Evolutionary conservation across 495 filamentous ascomycete species (phyloP), one percentile per base, ranked within the genome.

Genomic region (Gamarada debralockiae): DNA sequence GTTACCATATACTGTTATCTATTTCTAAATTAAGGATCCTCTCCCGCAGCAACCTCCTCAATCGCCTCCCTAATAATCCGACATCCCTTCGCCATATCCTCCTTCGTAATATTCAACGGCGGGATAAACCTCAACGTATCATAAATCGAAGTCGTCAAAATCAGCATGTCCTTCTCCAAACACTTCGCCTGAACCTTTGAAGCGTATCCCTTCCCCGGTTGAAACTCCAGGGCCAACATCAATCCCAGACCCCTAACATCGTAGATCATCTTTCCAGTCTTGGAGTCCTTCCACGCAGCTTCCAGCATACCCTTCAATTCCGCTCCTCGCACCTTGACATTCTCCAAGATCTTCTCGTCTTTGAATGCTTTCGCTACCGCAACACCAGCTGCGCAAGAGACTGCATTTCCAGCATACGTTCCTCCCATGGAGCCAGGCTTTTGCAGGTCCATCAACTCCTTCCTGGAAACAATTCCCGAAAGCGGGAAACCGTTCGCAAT

Each of bases 401-500:
- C 64, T 1, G 83, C 77, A 48, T 83, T 79, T n/a, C 73, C 74
- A 62, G 82, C 75, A 46, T 80, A 84, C 3, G 81, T 82, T 44
- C 71, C 71, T 14, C 83, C 83, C 18, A 67, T 73, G 49, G 77
- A 70, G 2, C 51, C 51, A 1, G 44, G 51, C 15, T 54, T 54
- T 44, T 87, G 53, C 1, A 66, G 68, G 37, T 78, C 65, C 0
- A 84, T 70, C 24, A 87, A 70, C 3, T 67, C 70, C 22, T 78
- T 71, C 21, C 67, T 64, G 7, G 79, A 74, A 18, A 86, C 57
- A 2, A 87, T 64, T 0, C 72, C 83, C 0, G 82, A 79, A 4
- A 87, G 73, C 8, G 75, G 73, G 48, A 73, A 75, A 1, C 72
- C 84, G 22, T 80, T 84, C 2, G 81, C 83, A 0, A 89, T 71